phyloP scores from a whole-genome alignment of 306 rosid species.

The Lathyrus aphaca region DNA sequence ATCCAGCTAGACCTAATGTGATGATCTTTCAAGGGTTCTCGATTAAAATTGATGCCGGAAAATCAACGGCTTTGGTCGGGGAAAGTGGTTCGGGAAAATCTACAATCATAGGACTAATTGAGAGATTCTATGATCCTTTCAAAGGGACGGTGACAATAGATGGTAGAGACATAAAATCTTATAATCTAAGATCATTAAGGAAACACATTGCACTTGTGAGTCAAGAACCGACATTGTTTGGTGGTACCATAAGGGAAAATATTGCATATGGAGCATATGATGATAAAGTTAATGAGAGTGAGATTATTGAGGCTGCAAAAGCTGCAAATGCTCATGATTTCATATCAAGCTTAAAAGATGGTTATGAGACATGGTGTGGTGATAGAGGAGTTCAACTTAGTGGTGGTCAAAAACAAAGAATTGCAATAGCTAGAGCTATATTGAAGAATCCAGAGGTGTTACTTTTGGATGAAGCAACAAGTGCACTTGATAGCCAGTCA shows the following conservation, averaged over 20 bases:
- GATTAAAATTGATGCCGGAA: slow-evolving; percentile 65
- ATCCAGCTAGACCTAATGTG: slow-evolving; percentile 72
- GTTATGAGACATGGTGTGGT: slow-evolving; percentile 80
- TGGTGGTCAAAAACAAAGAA: slow-evolving; percentile 91
- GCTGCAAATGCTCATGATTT: slow-evolving; percentile 88
- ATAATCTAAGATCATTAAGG: slow-evolving; percentile 61
- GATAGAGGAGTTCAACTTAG: slow-evolving; percentile 79
- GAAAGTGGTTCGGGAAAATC: slow-evolving; percentile 92
- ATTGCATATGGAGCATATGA: slow-evolving; percentile 61
- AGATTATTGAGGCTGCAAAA: slow-evolving; percentile 71
- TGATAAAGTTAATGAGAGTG: slow-evolving; percentile 50
- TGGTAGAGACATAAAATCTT: slow-evolving; percentile 65
- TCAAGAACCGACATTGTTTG: slow-evolving; percentile 79
- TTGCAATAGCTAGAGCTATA: slow-evolving; percentile 89
- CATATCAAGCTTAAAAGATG: slow-evolving; percentile 67
- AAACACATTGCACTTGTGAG: slow-evolving; percentile 79
- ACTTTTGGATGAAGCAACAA: slow-evolving; percentile 82
- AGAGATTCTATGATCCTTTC: slow-evolving; percentile 79
- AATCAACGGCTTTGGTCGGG: slow-evolving; percentile 85
- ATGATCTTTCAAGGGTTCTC: slow-evolving; percentile 79
- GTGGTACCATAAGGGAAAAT: slow-evolving; percentile 76
- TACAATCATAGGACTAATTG: slow-evolving; percentile 76
- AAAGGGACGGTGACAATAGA: slow-evolving; percentile 64
- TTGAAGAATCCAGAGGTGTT: slow-evolving; percentile 66
- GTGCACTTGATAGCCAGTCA: slow-evolving; percentile 83